These are phyloP conservation scores for Microdochium paspali DNA, from an alignment of 2,329 filamentous ascomycete genomes.

Conservation along the genomic window DNA sequence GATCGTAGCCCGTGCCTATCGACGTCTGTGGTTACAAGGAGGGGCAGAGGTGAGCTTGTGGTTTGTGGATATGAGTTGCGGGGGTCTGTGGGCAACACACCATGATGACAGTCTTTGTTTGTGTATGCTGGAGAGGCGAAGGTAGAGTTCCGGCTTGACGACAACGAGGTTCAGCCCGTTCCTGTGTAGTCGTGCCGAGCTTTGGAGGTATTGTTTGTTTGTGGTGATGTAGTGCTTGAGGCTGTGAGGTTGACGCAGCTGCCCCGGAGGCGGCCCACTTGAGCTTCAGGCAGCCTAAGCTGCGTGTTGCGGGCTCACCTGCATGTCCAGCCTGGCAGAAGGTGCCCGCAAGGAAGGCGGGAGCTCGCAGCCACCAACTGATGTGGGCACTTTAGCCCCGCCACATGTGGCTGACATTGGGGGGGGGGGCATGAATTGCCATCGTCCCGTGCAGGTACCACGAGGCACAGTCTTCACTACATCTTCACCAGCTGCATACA, in stretches of 20 bases:
- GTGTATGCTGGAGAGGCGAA: neutral
- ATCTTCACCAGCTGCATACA: too few relatives aligned
- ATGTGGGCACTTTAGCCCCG: neutral
- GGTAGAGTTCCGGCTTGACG: neutral
- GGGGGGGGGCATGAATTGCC: too few relatives aligned
- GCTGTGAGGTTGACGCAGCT: slow-evolving; percentile 1
- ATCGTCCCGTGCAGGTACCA: too few relatives aligned
- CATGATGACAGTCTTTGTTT: neutral
- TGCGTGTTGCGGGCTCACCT: slow-evolving; percentile 5
- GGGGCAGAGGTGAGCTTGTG: slow-evolving; percentile 1
- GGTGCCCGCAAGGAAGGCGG: neutral
- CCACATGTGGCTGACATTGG: neutral
- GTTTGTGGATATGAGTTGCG: neutral
- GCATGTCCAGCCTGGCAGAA: neutral
- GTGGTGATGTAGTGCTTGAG: slow-evolving; percentile 3
- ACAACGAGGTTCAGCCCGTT: neutral
- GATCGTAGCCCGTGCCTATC: slow-evolving; percentile 99
- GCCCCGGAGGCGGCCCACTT: slow-evolving; percentile 1
- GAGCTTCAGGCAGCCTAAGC: slow-evolving; percentile 7
- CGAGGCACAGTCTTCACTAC: too few relatives aligned
- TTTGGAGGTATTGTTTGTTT: neutral
- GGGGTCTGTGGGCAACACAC: neutral
- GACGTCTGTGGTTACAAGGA: slow-evolving; percentile 59
- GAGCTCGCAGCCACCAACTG: neutral
- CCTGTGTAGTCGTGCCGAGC: neutral